Base-by-base conservation (phyloP, 2,329 filamentous ascomycete genomes). In the Coniochaeta prunicola region DNA sequence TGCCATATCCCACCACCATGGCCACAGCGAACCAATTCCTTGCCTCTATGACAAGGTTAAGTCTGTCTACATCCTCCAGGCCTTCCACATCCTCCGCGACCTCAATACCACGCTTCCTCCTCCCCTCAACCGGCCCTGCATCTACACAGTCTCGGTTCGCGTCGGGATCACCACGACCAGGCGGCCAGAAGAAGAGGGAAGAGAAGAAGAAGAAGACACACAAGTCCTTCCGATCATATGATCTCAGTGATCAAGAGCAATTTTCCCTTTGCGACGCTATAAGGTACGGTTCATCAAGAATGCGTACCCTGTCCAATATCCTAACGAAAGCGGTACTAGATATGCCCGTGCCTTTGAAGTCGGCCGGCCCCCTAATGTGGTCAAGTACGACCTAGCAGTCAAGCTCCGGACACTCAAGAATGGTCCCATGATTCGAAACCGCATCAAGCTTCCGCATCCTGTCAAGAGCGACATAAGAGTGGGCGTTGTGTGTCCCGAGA, bases 321-420 rank as follows among this genome's bases (percentile, higher is more conserved):
- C 50, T 53, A 30, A 53, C 50, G n/a, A 53, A 31, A 26, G 6
- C 12, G 5, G 40, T 45, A 60, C 30, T 65, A 96, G 92, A 71
- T 94, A 96, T 71, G 85, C 99, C 64, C 90, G 91, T 68, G 93
- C 94, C 54, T 87, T 89, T 69, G 94, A 99, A 82, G 92, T 97
- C 66, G 93, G 94, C 69, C 85, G 85, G 57, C 83, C 87, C 55
- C 88, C 90, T 3, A 80, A 82, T 2, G 78, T 80, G 12, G 80
- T 86, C 65, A 97, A 97, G 73, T 99, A 99, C 78, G 94, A 97
- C 72, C 68, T 97, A 56, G 83, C 90, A 67, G 77, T 99, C 66
- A 92, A 89, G 69, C 77, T 99, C 63, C 88, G 88, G 68, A 92
- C 93, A 1, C 80, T 85, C 65, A 93, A 92, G 72, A 92, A 92